Conservation (phyloP, 371 early-diverging fungal species). For the Actinomucor elegans region DNA sequence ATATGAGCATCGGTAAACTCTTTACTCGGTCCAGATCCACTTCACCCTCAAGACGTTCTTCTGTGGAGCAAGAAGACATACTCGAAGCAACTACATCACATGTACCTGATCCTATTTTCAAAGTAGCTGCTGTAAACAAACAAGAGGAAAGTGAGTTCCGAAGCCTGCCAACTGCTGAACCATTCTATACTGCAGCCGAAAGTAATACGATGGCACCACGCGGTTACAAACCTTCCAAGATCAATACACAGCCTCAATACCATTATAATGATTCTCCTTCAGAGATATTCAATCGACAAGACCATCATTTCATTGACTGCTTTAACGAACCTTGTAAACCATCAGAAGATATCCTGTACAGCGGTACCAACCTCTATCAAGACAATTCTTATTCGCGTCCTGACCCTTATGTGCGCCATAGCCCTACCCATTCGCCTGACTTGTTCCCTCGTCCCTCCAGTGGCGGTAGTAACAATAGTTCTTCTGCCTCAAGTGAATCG, state of each 20-base stretch:
- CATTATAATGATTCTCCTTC: background rate
- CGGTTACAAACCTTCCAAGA: background rate
- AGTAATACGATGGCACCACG: background rate
- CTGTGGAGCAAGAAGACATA: background rate
- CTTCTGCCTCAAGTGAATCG: constrained; percentile 9
- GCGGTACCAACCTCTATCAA: constrained; percentile 7
- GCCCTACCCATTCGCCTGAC: constrained; percentile 12
- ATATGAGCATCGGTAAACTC: constrained; percentile 36
- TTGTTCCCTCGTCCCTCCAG: constrained; percentile 12
- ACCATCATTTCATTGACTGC: constrained; percentile 8
- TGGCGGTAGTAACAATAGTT: constrained; percentile 14
- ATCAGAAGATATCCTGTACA: constrained; percentile 2
- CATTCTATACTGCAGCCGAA: background rate
- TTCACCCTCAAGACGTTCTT: constrained; percentile 30
- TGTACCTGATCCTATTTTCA: constrained; percentile 22
- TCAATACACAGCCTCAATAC: constrained; percentile 5
- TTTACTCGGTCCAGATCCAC: constrained; percentile 37
- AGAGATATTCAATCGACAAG: constrained; percentile 9
- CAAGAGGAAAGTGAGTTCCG: constrained; percentile 11
- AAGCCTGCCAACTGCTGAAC: background rate
- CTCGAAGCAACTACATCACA: background rate
- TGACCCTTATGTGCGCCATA: background rate
- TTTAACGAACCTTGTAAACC: constrained; percentile 3
- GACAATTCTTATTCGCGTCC: constrained; percentile 10
- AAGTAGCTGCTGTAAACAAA: constrained; percentile 23